Evolutionary conservation across 164 flowering plant species (phyloP).

Genomic region (Vitis riparia): DNA sequence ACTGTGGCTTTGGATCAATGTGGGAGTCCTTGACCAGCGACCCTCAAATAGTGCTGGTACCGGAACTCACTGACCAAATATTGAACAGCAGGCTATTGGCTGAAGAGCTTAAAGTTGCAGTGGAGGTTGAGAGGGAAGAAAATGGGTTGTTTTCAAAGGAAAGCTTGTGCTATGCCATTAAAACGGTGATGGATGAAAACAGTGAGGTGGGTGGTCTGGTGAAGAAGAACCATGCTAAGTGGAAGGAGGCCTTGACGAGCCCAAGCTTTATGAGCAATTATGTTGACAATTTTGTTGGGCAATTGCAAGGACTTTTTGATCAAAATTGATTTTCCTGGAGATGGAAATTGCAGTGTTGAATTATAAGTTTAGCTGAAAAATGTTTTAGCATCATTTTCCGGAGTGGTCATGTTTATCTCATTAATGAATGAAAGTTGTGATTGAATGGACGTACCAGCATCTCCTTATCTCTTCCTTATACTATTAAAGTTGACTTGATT

Average conservation of each 20-base stretch:
- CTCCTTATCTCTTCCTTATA: too few species aligned
- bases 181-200: conserved; percentile 31
- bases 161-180: conserved; percentile 34
- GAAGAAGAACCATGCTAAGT: conserved; percentile 34
- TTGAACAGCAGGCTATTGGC: conserved; percentile 42
- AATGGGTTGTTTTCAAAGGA: conserved; percentile 44
- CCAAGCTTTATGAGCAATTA: conserved; percentile 31
- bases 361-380: too few species aligned
- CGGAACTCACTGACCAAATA: conserved; percentile 43
- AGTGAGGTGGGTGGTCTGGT: conserved; percentile 30
- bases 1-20: too few species aligned
- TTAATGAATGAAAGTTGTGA: too few species aligned
- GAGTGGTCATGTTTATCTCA: too few species aligned
- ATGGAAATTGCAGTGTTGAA: too few species aligned
- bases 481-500: too few species aligned
- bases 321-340: too few species aligned
- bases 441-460: too few species aligned
- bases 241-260: conserved; percentile 28
- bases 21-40: too few species aligned
- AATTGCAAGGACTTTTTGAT: not conserved
- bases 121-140: conserved; percentile 53
- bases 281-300: conserved; percentile 27
- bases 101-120: conserved; percentile 38
- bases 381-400: too few species aligned
- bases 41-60: conserved; percentile 32